Evolutionary conservation across 106 monocot genomes (phyloP).

Genomic region (Agapanthus africanus): DNA sequence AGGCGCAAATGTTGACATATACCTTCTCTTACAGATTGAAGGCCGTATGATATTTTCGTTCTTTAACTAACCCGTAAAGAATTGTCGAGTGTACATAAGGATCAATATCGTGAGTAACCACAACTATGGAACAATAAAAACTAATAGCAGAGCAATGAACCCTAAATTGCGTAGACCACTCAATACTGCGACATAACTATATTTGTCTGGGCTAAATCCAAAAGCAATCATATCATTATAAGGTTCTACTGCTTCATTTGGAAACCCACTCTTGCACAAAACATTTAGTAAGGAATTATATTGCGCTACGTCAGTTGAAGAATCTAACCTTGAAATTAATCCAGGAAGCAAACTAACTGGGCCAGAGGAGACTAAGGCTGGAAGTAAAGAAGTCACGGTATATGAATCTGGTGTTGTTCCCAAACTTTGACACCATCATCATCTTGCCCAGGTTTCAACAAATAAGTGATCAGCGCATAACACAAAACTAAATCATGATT

Average conservation of each 20-base stretch:
- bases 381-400: slow-evolving; percentile 46
- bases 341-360: slow-evolving; percentile 32
- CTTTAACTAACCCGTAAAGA: slow-evolving; percentile 44
- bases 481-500: slow-evolving; percentile 47
- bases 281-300: slow-evolving; percentile 52
- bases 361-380: slow-evolving; percentile 23
- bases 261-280: slow-evolving; percentile 50
- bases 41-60: slow-evolving; percentile 26
- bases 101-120: slow-evolving; percentile 25
- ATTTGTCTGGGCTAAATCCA: slow-evolving; percentile 48
- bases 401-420: slow-evolving; percentile 46
- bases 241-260: slow-evolving; percentile 33
- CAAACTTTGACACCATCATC: slow-evolving; percentile 39
- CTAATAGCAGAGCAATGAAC: slow-evolving; percentile 28
- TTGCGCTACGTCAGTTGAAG: slow-evolving; percentile 35
- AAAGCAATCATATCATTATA: slow-evolving; percentile 33
- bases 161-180: slow-evolving; percentile 33
- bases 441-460: slow-evolving; percentile 35
- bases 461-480: slow-evolving; percentile 46
- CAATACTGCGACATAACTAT: slow-evolving; percentile 47
- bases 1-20: slow-evolving; percentile 23
- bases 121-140: slow-evolving; percentile 37
- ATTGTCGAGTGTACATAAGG: slow-evolving; percentile 50
- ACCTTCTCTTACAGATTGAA: slow-evolving; percentile 41
- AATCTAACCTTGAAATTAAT: slow-evolving; percentile 19